phyloP scores from a whole-genome alignment of 768 basidiomycete species.

The Mycena amicta region DNA sequence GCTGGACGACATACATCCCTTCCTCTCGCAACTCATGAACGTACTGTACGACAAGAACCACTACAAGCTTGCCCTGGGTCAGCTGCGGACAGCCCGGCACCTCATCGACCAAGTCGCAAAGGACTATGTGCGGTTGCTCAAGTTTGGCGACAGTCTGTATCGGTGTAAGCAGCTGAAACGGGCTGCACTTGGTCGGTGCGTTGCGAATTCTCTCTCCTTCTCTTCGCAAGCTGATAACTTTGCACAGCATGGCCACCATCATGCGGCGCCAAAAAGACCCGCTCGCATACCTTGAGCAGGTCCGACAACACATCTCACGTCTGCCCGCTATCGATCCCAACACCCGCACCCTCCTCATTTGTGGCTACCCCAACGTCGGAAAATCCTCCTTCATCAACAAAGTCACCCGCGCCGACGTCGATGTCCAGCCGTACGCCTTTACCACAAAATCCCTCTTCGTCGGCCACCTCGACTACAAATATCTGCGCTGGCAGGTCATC shows the following conservation, averaged over 20 bases:
- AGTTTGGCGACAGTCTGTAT: conserved; percentile 97
- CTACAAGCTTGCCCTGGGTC: conserved; percentile 97
- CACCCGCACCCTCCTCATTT: conserved; percentile 95
- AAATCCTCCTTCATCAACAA: conserved; percentile 99
- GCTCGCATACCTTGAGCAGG: conserved; percentile 97
- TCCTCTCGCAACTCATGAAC: conserved; percentile 93
- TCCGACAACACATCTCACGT: conserved; percentile 98
- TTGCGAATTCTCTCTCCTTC: conserved; percentile 17
- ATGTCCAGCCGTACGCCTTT: conserved; percentile 99
- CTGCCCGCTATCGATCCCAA: conserved; percentile 98
- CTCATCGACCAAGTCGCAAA: conserved; percentile 96
- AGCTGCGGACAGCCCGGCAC: conserved; percentile 93
- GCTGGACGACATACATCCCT: conserved; percentile 97
- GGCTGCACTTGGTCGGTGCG: conserved; percentile 94
- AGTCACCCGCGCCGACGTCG: conserved; percentile 97
- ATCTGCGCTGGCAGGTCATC: conserved; percentile 99
- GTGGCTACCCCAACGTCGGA: conserved; percentile 99
- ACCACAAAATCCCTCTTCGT: conserved; percentile 99
- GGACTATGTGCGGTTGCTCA: conserved; percentile 94
- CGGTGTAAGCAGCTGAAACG: conserved; percentile 98
- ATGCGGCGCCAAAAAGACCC: conserved; percentile 99
- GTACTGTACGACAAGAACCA: conserved; percentile 99
- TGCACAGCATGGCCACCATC: conserved; percentile 90
- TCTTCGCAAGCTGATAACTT: conserved; percentile 1
- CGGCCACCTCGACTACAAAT: conserved; percentile 98